Evolutionary conservation across 179 eudicot species (phyloP).

Genomic region (Beta macrorhiza): DNA sequence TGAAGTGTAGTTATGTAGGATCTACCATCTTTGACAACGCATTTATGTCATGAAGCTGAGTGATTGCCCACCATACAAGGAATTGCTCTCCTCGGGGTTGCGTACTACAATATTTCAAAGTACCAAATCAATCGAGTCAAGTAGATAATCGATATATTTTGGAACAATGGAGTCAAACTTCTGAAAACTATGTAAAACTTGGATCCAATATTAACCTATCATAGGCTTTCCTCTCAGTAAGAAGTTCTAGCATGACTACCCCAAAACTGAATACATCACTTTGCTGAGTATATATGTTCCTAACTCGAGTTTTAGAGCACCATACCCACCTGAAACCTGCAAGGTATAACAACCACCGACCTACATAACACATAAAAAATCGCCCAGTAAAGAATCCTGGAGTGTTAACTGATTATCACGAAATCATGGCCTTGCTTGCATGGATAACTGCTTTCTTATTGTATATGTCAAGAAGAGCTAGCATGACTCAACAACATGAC

Average conservation of each 20-base stretch:
- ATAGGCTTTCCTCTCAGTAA: constrained; percentile 71
- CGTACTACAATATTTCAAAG: constrained; percentile 38
- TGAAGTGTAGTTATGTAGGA: constrained; percentile 44
- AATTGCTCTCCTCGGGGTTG: constrained; percentile 73
- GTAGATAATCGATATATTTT: not conserved
- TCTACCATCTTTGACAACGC: constrained; percentile 89
- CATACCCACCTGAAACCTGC: constrained; percentile 52
- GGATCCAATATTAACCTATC: constrained; percentile 28
- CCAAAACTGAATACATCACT: constrained; percentile 94
- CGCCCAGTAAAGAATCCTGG: not conserved
- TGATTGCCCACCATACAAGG: constrained; percentile 85
- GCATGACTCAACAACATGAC: too few species aligned
- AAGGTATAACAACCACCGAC: constrained; percentile 2
- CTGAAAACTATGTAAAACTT: not conserved
- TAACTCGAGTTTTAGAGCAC: constrained; percentile 86
- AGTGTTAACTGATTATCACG: not conserved
- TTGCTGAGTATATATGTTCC: constrained; percentile 61
- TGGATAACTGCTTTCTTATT: not conserved
- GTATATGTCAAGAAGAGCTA: too few species aligned
- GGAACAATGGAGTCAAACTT: not conserved
- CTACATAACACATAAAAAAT: not conserved
- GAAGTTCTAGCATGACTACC: constrained; percentile 84
- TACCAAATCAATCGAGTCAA: not conserved
- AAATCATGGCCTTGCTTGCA: not conserved
- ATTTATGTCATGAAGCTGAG: constrained; percentile 80